Conservation (phyloP, 1,284 basidiomycete genomes). For the Ganoderma multipileum region DNA sequence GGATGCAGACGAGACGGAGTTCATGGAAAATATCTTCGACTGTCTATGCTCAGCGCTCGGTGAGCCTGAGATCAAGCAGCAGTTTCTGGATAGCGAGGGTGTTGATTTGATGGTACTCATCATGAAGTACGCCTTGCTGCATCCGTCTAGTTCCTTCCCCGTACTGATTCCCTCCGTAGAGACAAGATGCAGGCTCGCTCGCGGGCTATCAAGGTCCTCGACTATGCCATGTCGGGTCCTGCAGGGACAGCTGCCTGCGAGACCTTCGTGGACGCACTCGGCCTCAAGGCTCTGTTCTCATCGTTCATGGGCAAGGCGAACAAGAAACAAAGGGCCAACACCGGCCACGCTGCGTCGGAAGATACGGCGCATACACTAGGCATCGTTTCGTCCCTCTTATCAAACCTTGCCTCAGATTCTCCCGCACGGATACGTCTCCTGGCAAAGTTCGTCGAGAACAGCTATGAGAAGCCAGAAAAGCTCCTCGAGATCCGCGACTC, state of each 20-base stretch:
- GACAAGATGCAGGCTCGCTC: constrained; percentile 84
- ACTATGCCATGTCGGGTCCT: constrained; percentile 88
- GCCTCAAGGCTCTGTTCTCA: constrained; percentile 89
- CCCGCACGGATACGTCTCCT: constrained; percentile 83
- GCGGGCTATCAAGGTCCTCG: constrained; percentile 88
- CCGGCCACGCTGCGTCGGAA: constrained; percentile 71
- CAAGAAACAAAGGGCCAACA: constrained; percentile 65
- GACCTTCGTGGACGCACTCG: constrained; percentile 87
- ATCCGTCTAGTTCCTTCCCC: too few relatives aligned
- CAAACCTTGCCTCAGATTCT: constrained; percentile 89
- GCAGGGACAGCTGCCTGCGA: constrained; percentile 82
- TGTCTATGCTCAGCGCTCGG: constrained; percentile 83
- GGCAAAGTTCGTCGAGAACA: constrained; percentile 91
- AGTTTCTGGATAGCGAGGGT: constrained; percentile 91
- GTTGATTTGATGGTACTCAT: constrained; percentile 96
- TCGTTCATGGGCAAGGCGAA: constrained; percentile 88
- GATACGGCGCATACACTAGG: constrained; percentile 90
- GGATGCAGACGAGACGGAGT: constrained; percentile 92
- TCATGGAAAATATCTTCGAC: constrained; percentile 97
- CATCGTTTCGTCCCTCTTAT: constrained; percentile 88
- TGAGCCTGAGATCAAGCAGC: constrained; percentile 78
- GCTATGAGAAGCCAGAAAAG: constrained; percentile 94
- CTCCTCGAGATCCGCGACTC: constrained; percentile 87
- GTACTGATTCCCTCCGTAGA: constrained; percentile 47
- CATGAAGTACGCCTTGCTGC: constrained; percentile 75